Base-by-base conservation (phyloP, 371 early-diverging fungal species). In the Chytridium lagenaria region DNA sequence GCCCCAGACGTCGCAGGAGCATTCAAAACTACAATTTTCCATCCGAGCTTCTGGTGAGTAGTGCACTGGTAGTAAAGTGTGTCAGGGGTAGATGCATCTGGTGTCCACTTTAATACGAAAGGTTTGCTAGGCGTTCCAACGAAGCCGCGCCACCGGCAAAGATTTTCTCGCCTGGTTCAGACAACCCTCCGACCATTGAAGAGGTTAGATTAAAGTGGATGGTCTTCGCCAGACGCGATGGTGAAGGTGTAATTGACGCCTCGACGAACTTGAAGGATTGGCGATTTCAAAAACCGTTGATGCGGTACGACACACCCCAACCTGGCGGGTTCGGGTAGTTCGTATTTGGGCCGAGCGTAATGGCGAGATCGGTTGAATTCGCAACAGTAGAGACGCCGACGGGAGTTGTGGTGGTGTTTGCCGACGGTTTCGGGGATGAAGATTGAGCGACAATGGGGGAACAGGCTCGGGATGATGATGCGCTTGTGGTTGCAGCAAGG, bases 41-140 rank as follows among this genome's bases (percentile, higher is more conserved):
- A 52, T 26, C 55, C 55, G 26, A 52, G 55, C 55, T 52, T 52
- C 55, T 52, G 55, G 26, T 52, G 55, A 7, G 55, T 52, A 10
- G 26, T n/a, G 55, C 55, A 52, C 55, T 52, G 55, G 23, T 52
- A 52, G 55, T 52, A 52, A 26, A 52, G 16, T 23, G 55, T 26
- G 26, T 52, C 55, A 5, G 55, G 55, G n/a, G 55, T 52, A 5
- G 55, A 52, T 23, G 12, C 26, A 23, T 52, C 55, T 5, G 55
- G 55, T 26, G 12, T 52, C 55, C 55, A 52, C 55, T 26, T 5
- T 5, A 52, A 5, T 5, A 52, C 55, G 55, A 5, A 12, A 5
- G 55, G 55, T 5, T 12, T 52, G 55, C 55, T 26, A 5, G 16
- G 5, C 5, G 5, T 10, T 23, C 55, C 7, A 52, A 12, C 5